Conservation (phyloP, 2,329 filamentous ascomycete species). For the Ceratocystis albifundus region DNA sequence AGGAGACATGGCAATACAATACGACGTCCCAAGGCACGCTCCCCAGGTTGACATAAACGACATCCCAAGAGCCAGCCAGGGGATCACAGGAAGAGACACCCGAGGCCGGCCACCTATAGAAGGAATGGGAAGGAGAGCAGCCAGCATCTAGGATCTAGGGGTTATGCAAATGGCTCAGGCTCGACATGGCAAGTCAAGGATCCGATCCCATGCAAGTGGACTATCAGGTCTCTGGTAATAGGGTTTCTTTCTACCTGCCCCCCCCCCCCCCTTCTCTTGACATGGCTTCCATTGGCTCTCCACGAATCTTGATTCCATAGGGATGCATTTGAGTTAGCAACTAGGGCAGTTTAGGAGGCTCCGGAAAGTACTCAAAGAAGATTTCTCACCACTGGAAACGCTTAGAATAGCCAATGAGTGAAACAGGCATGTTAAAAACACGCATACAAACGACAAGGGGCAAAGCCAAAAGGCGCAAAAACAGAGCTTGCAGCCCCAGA, state of each 20-base stretch:
- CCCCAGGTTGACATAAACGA: not conserved
- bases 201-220: not conserved
- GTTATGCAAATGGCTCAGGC: conserved; percentile 12
- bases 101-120: not conserved
- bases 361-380: not conserved
- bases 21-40: not conserved
- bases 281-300: not conserved
- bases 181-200: not conserved
- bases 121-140: not conserved
- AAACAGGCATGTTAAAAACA: not conserved
- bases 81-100: not conserved
- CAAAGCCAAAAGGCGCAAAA: not conserved
- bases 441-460: not conserved
- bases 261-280: not conserved
- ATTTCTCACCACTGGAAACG: not conserved
- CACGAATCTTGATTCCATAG: not conserved
- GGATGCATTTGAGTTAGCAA: not conserved
- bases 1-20: not conserved
- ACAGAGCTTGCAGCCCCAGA: not conserved
- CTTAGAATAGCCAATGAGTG: not conserved
- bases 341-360: not conserved
- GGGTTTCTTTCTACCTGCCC: not conserved
- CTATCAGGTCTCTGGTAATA: not conserved
- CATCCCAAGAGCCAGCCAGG: not conserved
- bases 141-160: conserved; percentile 5